Evolutionary conservation across 2,329 filamentous ascomycete species (phyloP).

Genomic region (Torrubiellomyces zombiae): DNA sequence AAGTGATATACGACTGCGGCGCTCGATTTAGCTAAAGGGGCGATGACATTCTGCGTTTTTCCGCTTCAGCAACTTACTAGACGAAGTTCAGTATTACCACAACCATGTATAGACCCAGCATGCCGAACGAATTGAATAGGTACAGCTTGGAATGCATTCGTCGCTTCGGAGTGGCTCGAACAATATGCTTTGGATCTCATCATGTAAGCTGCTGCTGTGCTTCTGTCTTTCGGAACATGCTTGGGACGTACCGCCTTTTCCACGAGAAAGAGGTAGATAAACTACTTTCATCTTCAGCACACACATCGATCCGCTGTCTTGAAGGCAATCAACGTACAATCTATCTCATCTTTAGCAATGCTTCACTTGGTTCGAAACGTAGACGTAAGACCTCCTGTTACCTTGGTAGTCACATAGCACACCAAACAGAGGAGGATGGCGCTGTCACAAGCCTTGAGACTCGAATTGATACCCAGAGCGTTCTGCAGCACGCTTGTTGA

Average conservation of each 20-base stretch:
- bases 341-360: too few relatives aligned
- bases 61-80: slow-evolving; percentile 26
- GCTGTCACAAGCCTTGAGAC: slow-evolving; percentile 32
- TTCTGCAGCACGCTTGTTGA: slow-evolving; percentile 38
- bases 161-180: slow-evolving; percentile 32
- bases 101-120: slow-evolving; percentile 27
- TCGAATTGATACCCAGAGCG: slow-evolving; percentile 38
- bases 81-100: slow-evolving; percentile 43
- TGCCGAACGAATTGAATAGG: slow-evolving; percentile 42
- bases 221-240: slow-evolving; percentile 6
- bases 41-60: too few relatives aligned
- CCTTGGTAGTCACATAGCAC: slow-evolving; percentile 48
- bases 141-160: slow-evolving; percentile 41
- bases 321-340: too few relatives aligned
- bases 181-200: slow-evolving; percentile 29
- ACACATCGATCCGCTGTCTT: too few relatives aligned
- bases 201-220: slow-evolving; percentile 2
- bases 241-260: slow-evolving; percentile 36
- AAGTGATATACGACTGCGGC: slow-evolving; percentile 35
- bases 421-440: slow-evolving; percentile 43
- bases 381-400: slow-evolving; percentile 11
- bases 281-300: too few relatives aligned
- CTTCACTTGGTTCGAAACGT: too few relatives aligned
- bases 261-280: slow-evolving; percentile 49
- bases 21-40: too few relatives aligned